Evolutionary conservation across 176 grass and related monocot genomes (phyloP), one percentile per base, ranked within the genome.

Genomic region (Thinopyrum elongatum): DNA sequence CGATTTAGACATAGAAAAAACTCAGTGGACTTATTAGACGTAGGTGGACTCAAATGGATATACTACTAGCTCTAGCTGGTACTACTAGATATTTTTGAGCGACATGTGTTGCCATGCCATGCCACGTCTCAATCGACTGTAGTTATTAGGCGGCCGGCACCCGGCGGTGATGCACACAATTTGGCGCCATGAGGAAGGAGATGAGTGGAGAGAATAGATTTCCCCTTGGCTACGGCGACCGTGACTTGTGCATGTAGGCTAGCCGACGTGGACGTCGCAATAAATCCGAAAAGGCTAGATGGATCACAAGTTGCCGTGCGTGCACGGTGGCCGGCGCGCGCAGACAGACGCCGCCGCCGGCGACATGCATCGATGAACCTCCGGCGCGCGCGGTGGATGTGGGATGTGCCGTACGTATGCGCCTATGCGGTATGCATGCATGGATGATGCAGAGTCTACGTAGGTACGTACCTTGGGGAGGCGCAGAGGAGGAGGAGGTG

Each of bases 401-500:
- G 16, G 0, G 16, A 2, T 53, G 16, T 53, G 49, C 5, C 49
- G 49, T 44, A 44, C 11, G 42, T 6, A 49, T 35, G 8, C 5
- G 38, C 38, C 30, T 3, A 31, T 31, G 30, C 30, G 30, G 30
- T 31, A 41, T 55, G 51, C 53, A 58, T 58, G 53, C 19, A 58
- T 9, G 19, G 53, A 58, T 58, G 19, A 55, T 2, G 49, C 16
- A 55, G 49, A 55, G 49, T 3, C 6, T 7, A 58, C 2, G 51
- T 19, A 55, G 17, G 31, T 22, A 15, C 17, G 35, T 13, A 91
- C 92, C 95, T 94, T 1, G 95, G 95, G 4, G 95, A 98, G 0
- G 91, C 89, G 60, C 91, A 92, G 53, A 98, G 34, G 35, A 93
- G 93, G 49, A 92, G 17, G 85, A 98, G 91, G 35, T 94, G 93